Conservation (phyloP, 495 filamentous ascomycete genomes). For the Talaromyces proteolyticus region DNA sequence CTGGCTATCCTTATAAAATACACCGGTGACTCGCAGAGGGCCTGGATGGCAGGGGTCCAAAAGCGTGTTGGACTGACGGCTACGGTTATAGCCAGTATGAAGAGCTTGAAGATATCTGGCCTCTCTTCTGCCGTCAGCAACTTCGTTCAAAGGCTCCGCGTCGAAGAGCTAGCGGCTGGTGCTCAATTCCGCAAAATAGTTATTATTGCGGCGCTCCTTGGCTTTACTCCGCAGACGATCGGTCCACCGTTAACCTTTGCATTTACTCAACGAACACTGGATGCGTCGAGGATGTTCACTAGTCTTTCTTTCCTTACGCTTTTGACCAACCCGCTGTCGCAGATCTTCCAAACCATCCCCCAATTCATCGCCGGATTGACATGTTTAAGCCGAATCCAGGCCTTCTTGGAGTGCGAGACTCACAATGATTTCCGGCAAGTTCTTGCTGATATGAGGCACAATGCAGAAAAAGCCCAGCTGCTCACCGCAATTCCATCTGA, state of each 20-base stretch:
- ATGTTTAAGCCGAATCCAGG: constrained; percentile 53
- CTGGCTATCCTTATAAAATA: constrained; percentile 13
- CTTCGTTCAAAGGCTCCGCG: constrained; percentile 29
- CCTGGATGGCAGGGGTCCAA: constrained; percentile 15
- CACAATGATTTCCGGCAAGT: constrained; percentile 19
- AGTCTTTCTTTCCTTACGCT: constrained; percentile 56
- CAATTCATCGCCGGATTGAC: constrained; percentile 45
- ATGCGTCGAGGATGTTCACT: constrained; percentile 48
- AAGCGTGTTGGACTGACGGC: constrained; percentile 18
- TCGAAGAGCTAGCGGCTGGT: constrained; percentile 33
- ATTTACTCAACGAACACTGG: constrained; percentile 19
- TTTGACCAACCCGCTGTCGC: constrained; percentile 46
- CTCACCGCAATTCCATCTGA: constrained; percentile 12
- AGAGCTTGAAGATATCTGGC: constrained; percentile 40
- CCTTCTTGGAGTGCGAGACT: constrained; percentile 41
- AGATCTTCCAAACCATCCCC: constrained; percentile 50
- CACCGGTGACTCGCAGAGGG: constrained; percentile 11
- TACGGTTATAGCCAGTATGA: constrained; percentile 38
- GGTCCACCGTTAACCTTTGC: constrained; percentile 11
- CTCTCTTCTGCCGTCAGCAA: constrained; percentile 21
- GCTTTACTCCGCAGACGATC: constrained; percentile 6
- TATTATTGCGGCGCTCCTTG: constrained; percentile 12
- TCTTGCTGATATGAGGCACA: constrained; percentile 4
- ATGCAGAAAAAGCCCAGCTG: neutral
- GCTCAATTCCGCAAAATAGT: constrained; percentile 20